Base-by-base conservation (phyloP, 495 filamentous ascomycete species). In the Aspergillus sclerotiicarbonarius region DNA sequence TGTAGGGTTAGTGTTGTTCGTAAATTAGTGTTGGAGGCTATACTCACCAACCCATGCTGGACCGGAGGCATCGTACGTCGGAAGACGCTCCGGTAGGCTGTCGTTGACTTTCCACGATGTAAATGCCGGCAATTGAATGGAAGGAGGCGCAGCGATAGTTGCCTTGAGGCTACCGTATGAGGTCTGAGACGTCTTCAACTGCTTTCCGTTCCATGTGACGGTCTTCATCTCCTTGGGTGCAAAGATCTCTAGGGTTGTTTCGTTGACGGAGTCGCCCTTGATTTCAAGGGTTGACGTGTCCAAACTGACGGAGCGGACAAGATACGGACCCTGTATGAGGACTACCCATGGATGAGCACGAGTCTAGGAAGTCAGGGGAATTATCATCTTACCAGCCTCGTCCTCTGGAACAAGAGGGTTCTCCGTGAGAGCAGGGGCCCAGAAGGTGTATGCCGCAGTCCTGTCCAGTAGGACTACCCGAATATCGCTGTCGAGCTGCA, bases 31-130 rank as follows among this genome's bases (percentile, higher is more conserved):
- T 6, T 25, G 0, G 44, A 12, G 39, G 0, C 7, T n/a, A 35
- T 46, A 71, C 71, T 58, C 62, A 74, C 71, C 72, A 37, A 80
- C 80, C 89, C 89, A 91, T 3, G 72, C 73, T 0, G 58, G 46
- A 18, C 69, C 64, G 32, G 79, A 80, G 63, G 91, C 89, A 60
- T 86, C 79, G 61, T 90, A 91, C 25, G 59, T 61, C 7, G 72
- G 52, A 25, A 76, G 64, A 12, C 88, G 76, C 66, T 91, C 90
- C 0, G 89, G 88, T 3, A 92, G 80, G 51, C 82, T 81, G 73
- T 92, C 83, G 41, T 85, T 69, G 43, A 79, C 80, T 62, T 82
- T 86, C 89, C 89, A 92, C 0, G 76, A 64, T 18, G 67, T 68
- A 9, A 91, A 73, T 13, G 76, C 51, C 0, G 88, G 87, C 8